phyloP scores from a whole-genome alignment of 2,329 filamentous ascomycete species.

The Monosporascus sp. region DNA sequence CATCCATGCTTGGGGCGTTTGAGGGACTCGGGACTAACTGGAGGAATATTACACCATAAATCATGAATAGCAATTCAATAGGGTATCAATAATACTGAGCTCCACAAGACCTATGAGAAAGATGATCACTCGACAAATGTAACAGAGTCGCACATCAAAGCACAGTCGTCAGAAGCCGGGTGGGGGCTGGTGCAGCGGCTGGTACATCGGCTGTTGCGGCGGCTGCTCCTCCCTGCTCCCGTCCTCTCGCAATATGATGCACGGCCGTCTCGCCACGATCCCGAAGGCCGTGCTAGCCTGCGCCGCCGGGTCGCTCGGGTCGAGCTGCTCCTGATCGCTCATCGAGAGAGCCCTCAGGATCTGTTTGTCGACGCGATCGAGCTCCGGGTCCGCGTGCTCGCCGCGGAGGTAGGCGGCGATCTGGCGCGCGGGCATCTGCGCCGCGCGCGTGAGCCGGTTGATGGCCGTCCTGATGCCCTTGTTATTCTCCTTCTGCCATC shows the following conservation, averaged over 20 bases:
- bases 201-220: not conserved
- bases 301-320: conserved; percentile 7
- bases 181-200: too few species aligned
- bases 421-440: conserved; percentile 19
- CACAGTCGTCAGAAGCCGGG: too few species aligned
- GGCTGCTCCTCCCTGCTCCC: not conserved
- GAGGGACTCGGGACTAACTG: too few species aligned
- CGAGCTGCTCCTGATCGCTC: conserved; percentile 17
- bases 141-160: too few species aligned
- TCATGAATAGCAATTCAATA: too few species aligned
- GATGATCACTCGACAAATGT: too few species aligned
- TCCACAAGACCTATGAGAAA: too few species aligned
- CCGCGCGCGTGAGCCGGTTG: conserved; percentile 16
- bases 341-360: conserved; percentile 23
- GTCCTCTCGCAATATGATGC: conserved; percentile 18
- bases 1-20: not conserved
- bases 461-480: conserved; percentile 21
- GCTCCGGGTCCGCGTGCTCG: conserved; percentile 15
- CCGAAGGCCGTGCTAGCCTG: conserved; percentile 15
- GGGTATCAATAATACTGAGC: too few species aligned
- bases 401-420: conserved; percentile 22
- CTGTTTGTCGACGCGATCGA: conserved; percentile 21
- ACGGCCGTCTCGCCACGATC: conserved; percentile 18
- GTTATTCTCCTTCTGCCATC: conserved; percentile 25
- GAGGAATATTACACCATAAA: too few species aligned